Base-by-base conservation (phyloP, 352 stramenopile species). In the Globisporangium cederbergense region DNA sequence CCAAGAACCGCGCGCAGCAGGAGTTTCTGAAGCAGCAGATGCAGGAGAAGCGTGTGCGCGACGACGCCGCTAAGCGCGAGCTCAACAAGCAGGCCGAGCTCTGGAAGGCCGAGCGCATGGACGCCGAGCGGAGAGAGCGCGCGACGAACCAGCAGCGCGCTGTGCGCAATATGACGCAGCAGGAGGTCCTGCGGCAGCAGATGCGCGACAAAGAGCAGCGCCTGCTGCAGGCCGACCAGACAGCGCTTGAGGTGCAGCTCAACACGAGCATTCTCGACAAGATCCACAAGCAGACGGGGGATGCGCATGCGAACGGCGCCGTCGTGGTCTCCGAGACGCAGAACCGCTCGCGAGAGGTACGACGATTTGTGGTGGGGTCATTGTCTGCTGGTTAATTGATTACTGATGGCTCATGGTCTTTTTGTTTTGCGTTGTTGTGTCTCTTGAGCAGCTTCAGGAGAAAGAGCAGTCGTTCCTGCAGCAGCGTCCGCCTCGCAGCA, bases 71-170 rank as follows among this genome's bases (percentile, higher is more conserved):
- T 9, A 89, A 86, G 59, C 61, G 72, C 14, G 86, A 94, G 16
- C 65, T 90, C 20, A 77, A 90, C 75, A 91, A 89, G 53, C 86
- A 94, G 49, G 86, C 86, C 10, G 83, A 92, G 64, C 70, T 94
- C n/a, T 94, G 86, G 86, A 77, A 75, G 46, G 77, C 83, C 36
- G 83, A 94, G 25, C 79, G 82, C 6, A 46, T 80, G 14, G 77
- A 88, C 16, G 81, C 78, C 14, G 83, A 94, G 34, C 71, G 73
- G 22, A 61, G 70, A 4, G 81, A 94, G 10, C 76, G 75, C 16
- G 47, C 87, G 4, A 66, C 67, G 4, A 75, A 78, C 16, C 75
- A 88, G 61, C 79, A 92, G 64, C 81, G 79, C 22, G 66, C 70
- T 0, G 42, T 74, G 40, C 76, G 79, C 18, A 88, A 90, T 58